phyloP scores from a whole-genome alignment of 2,329 filamentous ascomycete species.

The Colletotrichum scovillei region DNA sequence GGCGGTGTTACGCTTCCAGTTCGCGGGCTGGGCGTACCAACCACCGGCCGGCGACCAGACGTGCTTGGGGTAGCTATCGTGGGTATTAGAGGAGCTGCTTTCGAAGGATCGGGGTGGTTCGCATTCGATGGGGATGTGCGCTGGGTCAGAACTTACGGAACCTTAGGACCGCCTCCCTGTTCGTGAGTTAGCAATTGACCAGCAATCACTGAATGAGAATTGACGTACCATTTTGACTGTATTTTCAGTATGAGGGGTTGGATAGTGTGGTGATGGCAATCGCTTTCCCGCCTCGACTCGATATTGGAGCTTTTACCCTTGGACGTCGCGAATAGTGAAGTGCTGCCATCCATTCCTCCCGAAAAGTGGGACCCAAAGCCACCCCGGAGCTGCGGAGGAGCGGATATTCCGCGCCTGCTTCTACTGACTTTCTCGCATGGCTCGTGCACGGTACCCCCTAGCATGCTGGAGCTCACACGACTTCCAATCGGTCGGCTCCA shows the following conservation, averaged over 20 bases:
- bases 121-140: conserved; percentile 22
- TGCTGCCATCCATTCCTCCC: conserved; percentile 16
- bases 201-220: not conserved
- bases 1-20: conserved; percentile 94
- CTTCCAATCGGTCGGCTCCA: conserved; percentile 42
- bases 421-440: not conserved
- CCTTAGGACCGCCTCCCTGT: conserved; percentile 80
- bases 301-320: conserved; percentile 25
- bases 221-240: conserved; percentile 67
- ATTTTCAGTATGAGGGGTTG: conserved; percentile 47
- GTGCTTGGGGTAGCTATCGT: conserved; percentile 90
- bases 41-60: conserved; percentile 99
- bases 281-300: conserved; percentile 36
- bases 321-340: conserved; percentile 31
- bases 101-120: conserved; percentile 36
- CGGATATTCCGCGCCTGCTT: conserved; percentile 19
- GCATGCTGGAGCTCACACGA: conserved; percentile 46
- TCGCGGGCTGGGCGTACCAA: conserved; percentile 94
- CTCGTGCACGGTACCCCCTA: conserved; percentile 23
- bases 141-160: conserved; percentile 60
- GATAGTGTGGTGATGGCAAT: conserved; percentile 36
- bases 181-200: conserved; percentile 51
- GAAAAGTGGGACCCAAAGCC: conserved; percentile 15
- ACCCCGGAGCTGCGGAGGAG: conserved; percentile 20
- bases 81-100: conserved; percentile 26